phyloP scores from a whole-genome alignment of 768 basidiomycete genomes.

The Chlorophyllum brunneum region DNA sequence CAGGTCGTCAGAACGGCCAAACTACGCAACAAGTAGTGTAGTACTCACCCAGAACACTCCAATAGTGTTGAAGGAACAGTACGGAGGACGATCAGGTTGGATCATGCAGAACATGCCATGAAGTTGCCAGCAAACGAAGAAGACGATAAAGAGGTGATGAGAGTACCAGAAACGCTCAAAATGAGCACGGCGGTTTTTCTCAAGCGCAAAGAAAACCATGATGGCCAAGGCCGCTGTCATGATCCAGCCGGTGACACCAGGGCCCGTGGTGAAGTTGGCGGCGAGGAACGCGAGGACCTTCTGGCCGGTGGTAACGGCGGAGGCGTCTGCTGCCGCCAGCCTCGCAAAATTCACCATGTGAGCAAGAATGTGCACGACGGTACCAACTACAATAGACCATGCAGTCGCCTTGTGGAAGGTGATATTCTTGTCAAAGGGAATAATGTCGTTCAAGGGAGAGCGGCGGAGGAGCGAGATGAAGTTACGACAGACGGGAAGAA shows the following conservation, averaged over 20 bases:
- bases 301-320: conserved; percentile 49
- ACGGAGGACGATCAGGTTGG: conserved; percentile 83
- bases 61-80: conserved; percentile 78
- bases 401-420: conserved; percentile 87
- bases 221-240: conserved; percentile 70
- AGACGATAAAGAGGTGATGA: conserved; percentile 85
- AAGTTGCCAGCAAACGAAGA: conserved; percentile 93
- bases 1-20: not conserved
- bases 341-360: conserved; percentile 85
- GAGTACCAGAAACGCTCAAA: conserved; percentile 92
- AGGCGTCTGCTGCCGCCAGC: conserved; percentile 53
- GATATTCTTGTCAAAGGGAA: conserved; percentile 93
- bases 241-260: conserved; percentile 83
- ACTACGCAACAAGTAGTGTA: conserved; percentile 23
- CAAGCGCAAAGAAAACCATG: conserved; percentile 85
- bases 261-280: conserved; percentile 81
- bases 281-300: conserved; percentile 67
- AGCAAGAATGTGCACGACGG: conserved; percentile 71
- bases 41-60: conserved; percentile 89
- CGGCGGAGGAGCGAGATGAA: conserved; percentile 87
- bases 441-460: conserved; percentile 79
- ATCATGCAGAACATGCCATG: conserved; percentile 99
- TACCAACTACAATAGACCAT: conserved; percentile 83
- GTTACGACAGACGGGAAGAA: conserved; percentile 93
- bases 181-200: conserved; percentile 70